These are phyloP conservation scores for Sphenostylis stenocarpa DNA, from an alignment of 306 rosid genomes.

Conservation along the genomic window DNA sequence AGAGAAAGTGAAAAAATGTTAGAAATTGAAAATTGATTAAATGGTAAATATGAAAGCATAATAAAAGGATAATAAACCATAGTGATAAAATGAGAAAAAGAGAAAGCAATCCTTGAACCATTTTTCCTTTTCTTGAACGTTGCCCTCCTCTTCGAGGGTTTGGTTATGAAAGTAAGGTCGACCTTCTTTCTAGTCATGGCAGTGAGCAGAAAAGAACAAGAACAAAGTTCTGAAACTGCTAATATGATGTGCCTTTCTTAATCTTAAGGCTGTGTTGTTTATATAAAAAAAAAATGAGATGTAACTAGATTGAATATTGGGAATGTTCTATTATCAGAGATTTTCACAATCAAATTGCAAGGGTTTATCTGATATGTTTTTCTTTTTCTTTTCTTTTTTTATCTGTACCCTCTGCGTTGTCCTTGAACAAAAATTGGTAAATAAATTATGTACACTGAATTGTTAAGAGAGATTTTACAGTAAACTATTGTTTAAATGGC, in stretches of 20 bases:
- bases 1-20: not conserved
- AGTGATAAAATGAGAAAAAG: not conserved
- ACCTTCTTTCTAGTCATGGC: slow-evolving; percentile 38
- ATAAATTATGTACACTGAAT: not conserved
- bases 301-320: not conserved
- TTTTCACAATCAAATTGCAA: no score
- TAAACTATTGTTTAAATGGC: not conserved
- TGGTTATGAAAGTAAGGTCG: slow-evolving; percentile 19
- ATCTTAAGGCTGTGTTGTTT: no score
- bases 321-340: not conserved
- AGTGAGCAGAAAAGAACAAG: not conserved
- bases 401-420: no score
- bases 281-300: not conserved
- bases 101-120: not conserved
- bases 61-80: not conserved
- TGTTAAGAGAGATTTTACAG: not conserved
- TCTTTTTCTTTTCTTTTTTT: no score
- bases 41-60: not conserved
- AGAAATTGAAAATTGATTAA: not conserved
- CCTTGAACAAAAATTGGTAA: no score
- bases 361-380: no score
- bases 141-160: slow-evolving; percentile 27
- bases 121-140: slow-evolving; percentile 30
- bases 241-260: not conserved
- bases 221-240: not conserved